These are phyloP conservation scores for Lactifluus pinguis DNA, from an alignment of 768 basidiomycete genomes.

Conservation along the genomic window DNA sequence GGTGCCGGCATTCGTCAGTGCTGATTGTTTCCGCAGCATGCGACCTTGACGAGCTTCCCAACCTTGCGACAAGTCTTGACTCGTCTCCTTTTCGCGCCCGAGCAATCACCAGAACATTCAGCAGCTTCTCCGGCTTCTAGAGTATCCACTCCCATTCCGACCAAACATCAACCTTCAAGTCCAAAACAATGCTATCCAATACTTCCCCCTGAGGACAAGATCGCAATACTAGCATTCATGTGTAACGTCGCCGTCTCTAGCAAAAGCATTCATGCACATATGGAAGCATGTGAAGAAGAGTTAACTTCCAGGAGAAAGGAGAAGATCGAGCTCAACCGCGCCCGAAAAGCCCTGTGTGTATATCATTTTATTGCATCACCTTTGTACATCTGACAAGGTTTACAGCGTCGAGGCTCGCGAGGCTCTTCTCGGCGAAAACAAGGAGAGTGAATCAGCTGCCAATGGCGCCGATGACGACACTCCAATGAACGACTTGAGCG, in stretches of 20 bases:
- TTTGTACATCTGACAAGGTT: slow-evolving; percentile 10
- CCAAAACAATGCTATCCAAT: slow-evolving; percentile 65
- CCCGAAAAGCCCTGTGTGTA: slow-evolving; percentile 81
- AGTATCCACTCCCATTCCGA: slow-evolving; percentile 36
- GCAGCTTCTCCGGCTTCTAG: slow-evolving; percentile 37
- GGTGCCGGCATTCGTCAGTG: not conserved
- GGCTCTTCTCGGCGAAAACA: slow-evolving; percentile 45
- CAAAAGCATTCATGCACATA: slow-evolving; percentile 77
- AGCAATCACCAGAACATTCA: slow-evolving; percentile 34
- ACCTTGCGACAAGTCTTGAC: slow-evolving; percentile 63
- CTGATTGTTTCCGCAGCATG: slow-evolving; percentile 43
- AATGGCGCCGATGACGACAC: slow-evolving; percentile 45
- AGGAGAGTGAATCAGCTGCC: slow-evolving; percentile 29
- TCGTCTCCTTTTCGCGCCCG: slow-evolving; percentile 62
- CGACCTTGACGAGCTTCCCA: slow-evolving; percentile 63
- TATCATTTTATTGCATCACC: not conserved
- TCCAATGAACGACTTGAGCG: slow-evolving; percentile 56
- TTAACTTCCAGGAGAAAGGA: slow-evolving; percentile 91
- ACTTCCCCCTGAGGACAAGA: slow-evolving; percentile 69
- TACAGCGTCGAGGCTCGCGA: slow-evolving; percentile 67
- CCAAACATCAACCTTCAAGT: slow-evolving; percentile 34
- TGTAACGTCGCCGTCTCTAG: slow-evolving; percentile 85
- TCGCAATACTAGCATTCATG: slow-evolving; percentile 81
- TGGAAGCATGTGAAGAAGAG: slow-evolving; percentile 86
- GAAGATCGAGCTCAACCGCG: slow-evolving; percentile 88